Percentiles rank a stretch among this genome's conserved stretches.
These are phyloP conservation scores for Apiospora koreana DNA, from an alignment of 2,329 filamentous ascomycete genomes.

Conservation along the genomic window DNA sequence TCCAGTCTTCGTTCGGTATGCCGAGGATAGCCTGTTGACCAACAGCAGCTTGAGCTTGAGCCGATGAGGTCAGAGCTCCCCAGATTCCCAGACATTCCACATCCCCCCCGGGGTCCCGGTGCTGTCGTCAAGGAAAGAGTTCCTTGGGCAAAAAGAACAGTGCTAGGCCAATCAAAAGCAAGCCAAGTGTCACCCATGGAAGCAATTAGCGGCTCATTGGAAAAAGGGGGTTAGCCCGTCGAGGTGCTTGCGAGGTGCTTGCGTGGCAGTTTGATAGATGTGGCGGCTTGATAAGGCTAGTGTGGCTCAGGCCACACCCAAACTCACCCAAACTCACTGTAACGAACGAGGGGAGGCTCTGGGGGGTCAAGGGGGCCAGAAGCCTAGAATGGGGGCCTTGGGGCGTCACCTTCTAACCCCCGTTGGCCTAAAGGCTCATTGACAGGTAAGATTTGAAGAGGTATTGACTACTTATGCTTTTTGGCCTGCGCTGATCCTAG, in stretches of 20 bases:
- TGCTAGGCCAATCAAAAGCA: not conserved
- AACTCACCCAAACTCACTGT: not conserved
- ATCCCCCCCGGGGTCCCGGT: not conserved
- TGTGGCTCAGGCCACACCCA: not conserved
- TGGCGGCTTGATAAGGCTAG: not conserved
- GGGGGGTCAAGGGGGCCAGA: not conserved
- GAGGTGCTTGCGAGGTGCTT: too few relatives aligned
- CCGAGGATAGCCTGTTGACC: constrained; percentile 14
- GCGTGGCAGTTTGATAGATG: constrained; percentile 1
- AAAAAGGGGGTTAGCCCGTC: not conserved
- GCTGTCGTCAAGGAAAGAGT: not conserved
- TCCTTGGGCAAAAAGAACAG: not conserved
- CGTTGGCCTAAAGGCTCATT: constrained; percentile 1
- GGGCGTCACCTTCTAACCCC: not conserved
- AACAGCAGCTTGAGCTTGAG: constrained; percentile 4
- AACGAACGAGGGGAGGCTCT: not conserved
- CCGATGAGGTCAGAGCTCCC: constrained; percentile 17
- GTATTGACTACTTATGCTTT: not conserved
- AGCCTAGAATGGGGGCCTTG: not conserved
- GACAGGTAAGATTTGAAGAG: too few relatives aligned
- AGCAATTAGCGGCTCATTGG: not conserved
- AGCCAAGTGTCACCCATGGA: not conserved
- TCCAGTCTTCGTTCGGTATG: not conserved
- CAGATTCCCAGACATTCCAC: not conserved
- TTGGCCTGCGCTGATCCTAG: not conserved